Conservation (phyloP, 2,329 filamentous ascomycete species). For the Cytospora mali region DNA sequence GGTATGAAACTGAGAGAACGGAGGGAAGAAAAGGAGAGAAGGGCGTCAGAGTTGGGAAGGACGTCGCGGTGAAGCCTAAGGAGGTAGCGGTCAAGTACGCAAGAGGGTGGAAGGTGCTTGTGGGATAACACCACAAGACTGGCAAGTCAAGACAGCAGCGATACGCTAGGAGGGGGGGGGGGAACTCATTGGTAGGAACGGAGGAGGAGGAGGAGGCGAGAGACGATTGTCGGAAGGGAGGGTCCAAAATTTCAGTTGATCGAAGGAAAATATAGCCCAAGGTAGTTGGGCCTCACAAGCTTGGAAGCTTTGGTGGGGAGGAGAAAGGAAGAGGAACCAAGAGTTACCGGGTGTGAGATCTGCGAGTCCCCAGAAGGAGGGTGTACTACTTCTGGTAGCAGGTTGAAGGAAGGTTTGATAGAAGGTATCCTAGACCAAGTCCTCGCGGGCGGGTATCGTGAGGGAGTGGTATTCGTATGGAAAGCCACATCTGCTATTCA, state of each 20-base stretch:
- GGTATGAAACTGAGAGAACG: neutral
- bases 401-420: neutral
- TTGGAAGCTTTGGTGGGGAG: neutral
- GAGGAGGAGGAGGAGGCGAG: neutral
- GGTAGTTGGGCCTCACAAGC: neutral
- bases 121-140: neutral
- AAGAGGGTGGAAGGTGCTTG: neutral
- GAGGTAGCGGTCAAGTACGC: neutral
- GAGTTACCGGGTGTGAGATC: too few species aligned
- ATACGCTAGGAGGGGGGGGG: too few species aligned
- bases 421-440: neutral
- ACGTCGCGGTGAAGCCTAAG: neutral
- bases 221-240: too few species aligned
- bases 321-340: too few species aligned
- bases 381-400: neutral
- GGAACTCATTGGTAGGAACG: neutral
- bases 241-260: too few species aligned
- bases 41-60: neutral
- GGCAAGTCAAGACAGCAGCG: neutral
- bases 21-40: neutral
- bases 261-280: neutral
- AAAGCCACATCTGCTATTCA: too few species aligned
- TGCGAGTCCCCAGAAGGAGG: too few species aligned
- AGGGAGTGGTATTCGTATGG: neutral
- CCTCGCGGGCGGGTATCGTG: neutral